Percentiles rank a stretch among this genome's conserved stretches.
Conservation (phyloP, 805 yeast genomes). For the Suhomyces vadensis region DNA sequence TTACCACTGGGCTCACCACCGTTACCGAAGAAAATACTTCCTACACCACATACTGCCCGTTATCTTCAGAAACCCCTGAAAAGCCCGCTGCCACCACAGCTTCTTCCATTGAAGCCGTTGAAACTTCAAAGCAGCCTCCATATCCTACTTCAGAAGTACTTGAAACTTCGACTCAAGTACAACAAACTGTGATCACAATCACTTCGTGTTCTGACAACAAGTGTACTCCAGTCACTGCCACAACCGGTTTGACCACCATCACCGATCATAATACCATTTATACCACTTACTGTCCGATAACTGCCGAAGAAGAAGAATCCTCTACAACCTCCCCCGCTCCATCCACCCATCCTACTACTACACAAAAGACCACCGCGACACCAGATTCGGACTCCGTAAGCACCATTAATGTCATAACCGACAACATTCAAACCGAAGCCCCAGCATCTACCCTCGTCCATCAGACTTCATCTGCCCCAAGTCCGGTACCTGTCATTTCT, state of each 20-base stretch:
- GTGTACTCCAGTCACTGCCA: conserved; percentile 15
- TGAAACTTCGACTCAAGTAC: conserved; percentile 4
- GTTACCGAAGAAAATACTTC: conserved; percentile 17
- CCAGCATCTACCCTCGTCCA: conserved; percentile 18
- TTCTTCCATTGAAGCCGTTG: conserved; percentile 3
- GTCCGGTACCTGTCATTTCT: conserved; percentile 16
- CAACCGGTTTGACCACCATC: conserved; percentile 16
- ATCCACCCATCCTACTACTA: neutral
- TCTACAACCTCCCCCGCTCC: conserved; percentile 4
- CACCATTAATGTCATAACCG: conserved; percentile 40
- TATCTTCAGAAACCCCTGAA: neutral
- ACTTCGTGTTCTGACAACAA: conserved; percentile 22
- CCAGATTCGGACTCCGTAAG: conserved; percentile 6
- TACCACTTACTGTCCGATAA: conserved; percentile 27
- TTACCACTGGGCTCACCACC: conserved; percentile 8
- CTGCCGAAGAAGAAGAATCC: conserved; percentile 12
- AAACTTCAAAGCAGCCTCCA: conserved; percentile 5
- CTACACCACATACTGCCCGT: conserved; percentile 22
- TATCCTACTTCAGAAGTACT: neutral
- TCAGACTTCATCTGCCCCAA: conserved; percentile 11
- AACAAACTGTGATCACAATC: conserved; percentile 18
- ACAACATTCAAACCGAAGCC: conserved; percentile 40
- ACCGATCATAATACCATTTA: conserved; percentile 21
- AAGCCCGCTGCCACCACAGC: neutral
- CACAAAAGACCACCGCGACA: conserved; percentile 12